Evolutionary conservation across 2,329 filamentous ascomycete genomes (phyloP).

Genomic region (Cladosporium sp.): DNA sequence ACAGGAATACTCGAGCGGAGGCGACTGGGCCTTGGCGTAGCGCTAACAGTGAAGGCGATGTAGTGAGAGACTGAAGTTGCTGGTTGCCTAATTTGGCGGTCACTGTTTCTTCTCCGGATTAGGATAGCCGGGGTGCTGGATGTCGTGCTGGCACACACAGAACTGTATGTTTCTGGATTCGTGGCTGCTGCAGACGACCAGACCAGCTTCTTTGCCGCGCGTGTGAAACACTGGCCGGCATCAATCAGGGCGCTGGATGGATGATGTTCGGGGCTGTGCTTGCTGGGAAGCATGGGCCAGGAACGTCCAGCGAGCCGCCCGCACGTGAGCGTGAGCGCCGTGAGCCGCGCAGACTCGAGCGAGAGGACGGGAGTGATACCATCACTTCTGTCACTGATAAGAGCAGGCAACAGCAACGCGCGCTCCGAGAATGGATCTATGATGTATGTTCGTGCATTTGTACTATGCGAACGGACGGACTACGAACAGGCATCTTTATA

Average conservation of each 20-base stretch:
- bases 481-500: not conserved
- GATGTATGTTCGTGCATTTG: not conserved
- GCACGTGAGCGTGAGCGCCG: not conserved
- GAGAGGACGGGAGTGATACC: not conserved
- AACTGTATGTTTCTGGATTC: not conserved
- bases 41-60: constrained; percentile 7
- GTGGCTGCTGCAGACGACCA: constrained; percentile 12
- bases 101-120: not conserved
- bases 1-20: constrained; percentile 9
- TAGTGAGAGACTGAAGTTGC: constrained; percentile 7
- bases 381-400: constrained; percentile 13
- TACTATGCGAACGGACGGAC: not conserved
- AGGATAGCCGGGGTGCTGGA: constrained; percentile 1
- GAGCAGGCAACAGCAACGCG: constrained; percentile 2
- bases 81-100: constrained; percentile 12
- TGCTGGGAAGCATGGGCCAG: constrained; percentile 5
- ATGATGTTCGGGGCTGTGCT: constrained; percentile 14
- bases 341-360: not conserved
- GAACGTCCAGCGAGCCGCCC: constrained; percentile 3
- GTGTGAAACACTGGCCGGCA: constrained; percentile 10
- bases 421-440: not conserved
- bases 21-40: constrained; percentile 14
- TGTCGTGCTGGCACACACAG: not conserved
- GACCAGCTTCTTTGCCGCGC: constrained; percentile 2
- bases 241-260: constrained; percentile 1